Conservation (phyloP, 768 basidiomycete genomes). For the Pulveroboletus sp. region DNA sequence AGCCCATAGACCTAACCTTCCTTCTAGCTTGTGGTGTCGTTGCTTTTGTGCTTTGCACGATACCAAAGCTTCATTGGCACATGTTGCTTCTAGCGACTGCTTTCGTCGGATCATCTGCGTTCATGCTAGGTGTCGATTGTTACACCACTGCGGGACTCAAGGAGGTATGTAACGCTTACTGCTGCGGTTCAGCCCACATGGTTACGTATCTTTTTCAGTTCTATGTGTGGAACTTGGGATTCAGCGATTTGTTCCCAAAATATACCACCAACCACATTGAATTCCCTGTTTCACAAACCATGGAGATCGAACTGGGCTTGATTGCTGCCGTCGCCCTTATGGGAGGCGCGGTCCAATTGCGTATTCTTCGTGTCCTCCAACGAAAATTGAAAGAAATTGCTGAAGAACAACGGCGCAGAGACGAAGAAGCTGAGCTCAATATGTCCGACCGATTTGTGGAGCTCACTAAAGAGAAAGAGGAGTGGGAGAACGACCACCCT, state of each 20-base stretch:
- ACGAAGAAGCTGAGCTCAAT: constrained; percentile 70
- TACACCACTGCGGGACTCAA: constrained; percentile 89
- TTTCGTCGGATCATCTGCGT: constrained; percentile 83
- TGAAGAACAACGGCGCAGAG: constrained; percentile 65
- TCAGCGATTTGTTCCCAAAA: constrained; percentile 73
- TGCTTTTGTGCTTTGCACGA: constrained; percentile 79
- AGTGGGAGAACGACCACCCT: constrained; percentile 88
- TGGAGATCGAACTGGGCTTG: constrained; percentile 91
- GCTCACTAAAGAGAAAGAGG: constrained; percentile 64
- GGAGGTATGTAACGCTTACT: constrained; percentile 52
- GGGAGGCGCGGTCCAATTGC: constrained; percentile 87
- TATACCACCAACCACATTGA: constrained; percentile 60
- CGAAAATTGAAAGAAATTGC: constrained; percentile 76
- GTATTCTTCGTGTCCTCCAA: constrained; percentile 76
- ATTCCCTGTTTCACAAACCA: constrained; percentile 84
- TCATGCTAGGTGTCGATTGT: constrained; percentile 92
- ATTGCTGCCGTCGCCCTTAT: constrained; percentile 79
- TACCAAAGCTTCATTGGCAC: constrained; percentile 84
- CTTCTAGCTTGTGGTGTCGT: constrained; percentile 61
- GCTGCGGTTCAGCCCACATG: neutral
- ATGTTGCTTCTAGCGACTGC: constrained; percentile 83
- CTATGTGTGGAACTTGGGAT: constrained; percentile 95
- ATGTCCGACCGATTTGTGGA: constrained; percentile 67
- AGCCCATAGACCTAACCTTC: constrained; percentile 13
- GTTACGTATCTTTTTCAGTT: constrained; percentile 50